A percentile compares a stretch with the other conserved stretches of the same genome.
These are phyloP conservation scores for Austroboletus olivaceoglutinosus DNA, from an alignment of 1,284 basidiomycete genomes.

Conservation along the genomic window DNA sequence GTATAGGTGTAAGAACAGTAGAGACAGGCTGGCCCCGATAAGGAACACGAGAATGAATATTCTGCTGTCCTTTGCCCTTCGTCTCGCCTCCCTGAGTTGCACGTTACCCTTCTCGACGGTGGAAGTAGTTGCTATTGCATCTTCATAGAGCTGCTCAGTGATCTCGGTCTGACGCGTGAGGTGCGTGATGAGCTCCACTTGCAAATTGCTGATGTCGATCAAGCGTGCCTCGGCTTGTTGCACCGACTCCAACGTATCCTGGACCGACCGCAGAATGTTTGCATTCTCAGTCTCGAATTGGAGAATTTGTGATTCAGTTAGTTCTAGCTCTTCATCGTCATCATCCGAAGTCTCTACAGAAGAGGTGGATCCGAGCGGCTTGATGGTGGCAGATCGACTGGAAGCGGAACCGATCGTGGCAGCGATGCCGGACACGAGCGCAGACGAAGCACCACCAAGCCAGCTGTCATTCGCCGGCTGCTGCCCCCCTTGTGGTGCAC, in stretches of 20 bases:
- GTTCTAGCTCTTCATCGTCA: conserved; percentile 72
- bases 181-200: conserved; percentile 85
- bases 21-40: conserved; percentile 78
- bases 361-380: conserved; percentile 24
- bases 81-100: conserved; percentile 79
- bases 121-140: conserved; percentile 80
- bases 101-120: conserved; percentile 85
- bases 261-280: conserved; percentile 74
- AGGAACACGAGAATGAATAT: conserved; percentile 85
- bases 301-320: conserved; percentile 81
- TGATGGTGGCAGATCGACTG: conserved; percentile 30
- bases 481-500: conserved; percentile 22
- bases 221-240: conserved; percentile 86
- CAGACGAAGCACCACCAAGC: conserved; percentile 64
- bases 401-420: conserved; percentile 57
- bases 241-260: conserved; percentile 81
- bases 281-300: conserved; percentile 91
- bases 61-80: conserved; percentile 78
- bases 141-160: conserved; percentile 86
- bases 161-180: conserved; percentile 86
- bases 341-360: conserved; percentile 50
- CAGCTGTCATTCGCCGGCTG: conserved; percentile 45
- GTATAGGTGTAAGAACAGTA: conserved; percentile 87
- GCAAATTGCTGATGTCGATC: conserved; percentile 86
- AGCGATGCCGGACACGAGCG: conserved; percentile 54